Percentiles rank a stretch among this genome's conserved stretches.
phyloP scores from a whole-genome alignment of 352 stramenopile genomes.

The Globisporangium nunn region DNA sequence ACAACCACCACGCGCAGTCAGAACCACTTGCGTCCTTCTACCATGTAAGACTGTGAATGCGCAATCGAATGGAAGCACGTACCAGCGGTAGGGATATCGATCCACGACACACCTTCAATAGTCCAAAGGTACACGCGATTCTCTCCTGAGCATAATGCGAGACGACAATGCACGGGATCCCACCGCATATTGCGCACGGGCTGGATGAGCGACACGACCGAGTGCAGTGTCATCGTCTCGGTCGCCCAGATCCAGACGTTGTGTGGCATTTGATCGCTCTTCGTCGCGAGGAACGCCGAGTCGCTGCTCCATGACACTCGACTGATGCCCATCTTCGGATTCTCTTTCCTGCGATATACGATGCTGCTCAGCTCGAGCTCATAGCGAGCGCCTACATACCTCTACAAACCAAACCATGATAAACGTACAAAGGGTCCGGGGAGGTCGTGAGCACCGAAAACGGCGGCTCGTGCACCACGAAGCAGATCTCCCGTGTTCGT shows the following conservation, averaged over 20 bases:
- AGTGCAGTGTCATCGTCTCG: constrained; percentile 61
- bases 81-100: constrained; percentile 48
- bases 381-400: neutral
- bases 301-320: constrained; percentile 61
- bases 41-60: too few relatives aligned
- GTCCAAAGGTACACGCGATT: constrained; percentile 74
- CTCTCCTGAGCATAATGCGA: constrained; percentile 53
- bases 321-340: constrained; percentile 66
- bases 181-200: constrained; percentile 55
- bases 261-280: constrained; percentile 78
- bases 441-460: constrained; percentile 65
- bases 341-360: constrained; percentile 58
- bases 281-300: constrained; percentile 62
- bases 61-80: too few relatives aligned
- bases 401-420: too few relatives aligned
- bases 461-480: constrained; percentile 54
- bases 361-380: too few relatives aligned
- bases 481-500: constrained; percentile 51
- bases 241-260: constrained; percentile 84
- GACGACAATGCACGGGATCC: constrained; percentile 35
- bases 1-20: too few relatives aligned
- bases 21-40: neutral
- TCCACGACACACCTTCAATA: constrained; percentile 53
- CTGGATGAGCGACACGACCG: constrained; percentile 56
- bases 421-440: constrained; percentile 57